These are phyloP conservation scores for Sugiyamaella neomexicana DNA, from an alignment of 1,139 yeast genomes.

Conservation along the genomic window DNA sequence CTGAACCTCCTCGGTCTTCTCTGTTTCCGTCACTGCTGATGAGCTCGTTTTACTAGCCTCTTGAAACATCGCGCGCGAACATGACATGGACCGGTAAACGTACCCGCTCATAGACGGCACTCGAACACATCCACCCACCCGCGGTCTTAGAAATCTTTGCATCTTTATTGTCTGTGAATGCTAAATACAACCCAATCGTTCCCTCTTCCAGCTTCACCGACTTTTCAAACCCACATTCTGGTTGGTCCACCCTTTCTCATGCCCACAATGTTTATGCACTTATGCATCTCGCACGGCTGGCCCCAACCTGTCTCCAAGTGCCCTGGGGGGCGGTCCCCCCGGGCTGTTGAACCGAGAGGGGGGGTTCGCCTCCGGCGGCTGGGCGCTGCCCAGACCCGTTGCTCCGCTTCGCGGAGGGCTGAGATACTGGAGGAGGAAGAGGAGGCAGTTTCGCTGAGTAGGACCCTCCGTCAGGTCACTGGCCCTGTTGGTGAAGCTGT, in stretches of 20 bases:
- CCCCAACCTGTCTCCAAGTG: too few relatives aligned
- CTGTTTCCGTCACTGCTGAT: constrained; percentile 12
- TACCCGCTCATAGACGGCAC: not conserved
- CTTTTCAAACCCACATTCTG: constrained; percentile 1
- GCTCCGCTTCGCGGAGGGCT: too few relatives aligned
- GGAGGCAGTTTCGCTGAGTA: too few relatives aligned
- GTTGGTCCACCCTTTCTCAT: constrained; percentile 8
- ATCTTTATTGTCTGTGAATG: not conserved
- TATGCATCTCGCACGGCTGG: not conserved
- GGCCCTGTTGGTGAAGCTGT: too few relatives aligned
- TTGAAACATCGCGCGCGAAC: constrained; percentile 3
- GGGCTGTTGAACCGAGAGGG: too few relatives aligned
- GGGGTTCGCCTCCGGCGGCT: too few relatives aligned
- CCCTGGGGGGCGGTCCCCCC: too few relatives aligned
- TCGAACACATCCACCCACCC: not conserved
- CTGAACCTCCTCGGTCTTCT: constrained; percentile 34
- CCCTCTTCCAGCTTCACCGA: not conserved
- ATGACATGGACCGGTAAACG: constrained; percentile 1
- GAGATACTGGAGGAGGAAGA: too few relatives aligned
- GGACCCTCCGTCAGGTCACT: too few relatives aligned
- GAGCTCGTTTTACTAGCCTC: not conserved
- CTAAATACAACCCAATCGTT: too few relatives aligned
- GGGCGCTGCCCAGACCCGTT: too few relatives aligned
- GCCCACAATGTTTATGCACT: not conserved
- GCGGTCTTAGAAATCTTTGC: constrained; percentile 11